Evolutionary conservation across 2,329 filamentous ascomycete species (phyloP).

Genomic region (Curvularia eragrostidis): DNA sequence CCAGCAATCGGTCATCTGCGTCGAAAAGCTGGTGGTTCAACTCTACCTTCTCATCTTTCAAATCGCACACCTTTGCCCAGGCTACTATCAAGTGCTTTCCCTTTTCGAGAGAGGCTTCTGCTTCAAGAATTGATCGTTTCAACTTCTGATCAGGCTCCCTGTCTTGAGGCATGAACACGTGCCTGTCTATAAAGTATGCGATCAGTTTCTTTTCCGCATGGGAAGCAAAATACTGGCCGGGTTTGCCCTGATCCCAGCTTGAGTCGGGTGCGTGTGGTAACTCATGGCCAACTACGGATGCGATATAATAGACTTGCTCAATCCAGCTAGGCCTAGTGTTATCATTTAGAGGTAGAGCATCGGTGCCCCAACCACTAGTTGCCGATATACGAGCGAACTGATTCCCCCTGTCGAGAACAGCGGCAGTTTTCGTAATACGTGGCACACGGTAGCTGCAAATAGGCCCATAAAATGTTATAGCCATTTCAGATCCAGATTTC

Average conservation of each 20-base stretch:
- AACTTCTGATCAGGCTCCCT: not conserved
- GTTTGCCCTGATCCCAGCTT: not conserved
- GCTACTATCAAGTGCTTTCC: not conserved
- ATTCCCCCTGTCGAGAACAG: not conserved
- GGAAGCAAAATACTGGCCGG: not conserved
- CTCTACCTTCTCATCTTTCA: not conserved
- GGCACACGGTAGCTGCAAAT: not conserved
- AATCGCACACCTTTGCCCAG: not conserved
- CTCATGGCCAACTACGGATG: not conserved
- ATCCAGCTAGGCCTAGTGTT: not conserved
- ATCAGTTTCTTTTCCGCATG: not conserved
- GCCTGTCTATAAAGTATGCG: conserved; percentile 60
- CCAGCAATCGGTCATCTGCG: not conserved
- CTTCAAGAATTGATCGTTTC: not conserved
- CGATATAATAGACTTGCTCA: not conserved
- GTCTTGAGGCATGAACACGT: conserved; percentile 52
- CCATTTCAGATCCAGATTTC: too few species aligned
- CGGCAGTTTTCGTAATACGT: not conserved
- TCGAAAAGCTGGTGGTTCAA: not conserved
- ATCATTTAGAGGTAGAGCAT: not conserved
- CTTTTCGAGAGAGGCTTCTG: not conserved
- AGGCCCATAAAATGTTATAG: not conserved
- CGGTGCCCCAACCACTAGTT: not conserved
- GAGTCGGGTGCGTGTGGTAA: not conserved
- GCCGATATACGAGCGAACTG: not conserved